Conservation (phyloP, 1,139 yeast genomes). For the Torulaspora pretoriensis region DNA sequence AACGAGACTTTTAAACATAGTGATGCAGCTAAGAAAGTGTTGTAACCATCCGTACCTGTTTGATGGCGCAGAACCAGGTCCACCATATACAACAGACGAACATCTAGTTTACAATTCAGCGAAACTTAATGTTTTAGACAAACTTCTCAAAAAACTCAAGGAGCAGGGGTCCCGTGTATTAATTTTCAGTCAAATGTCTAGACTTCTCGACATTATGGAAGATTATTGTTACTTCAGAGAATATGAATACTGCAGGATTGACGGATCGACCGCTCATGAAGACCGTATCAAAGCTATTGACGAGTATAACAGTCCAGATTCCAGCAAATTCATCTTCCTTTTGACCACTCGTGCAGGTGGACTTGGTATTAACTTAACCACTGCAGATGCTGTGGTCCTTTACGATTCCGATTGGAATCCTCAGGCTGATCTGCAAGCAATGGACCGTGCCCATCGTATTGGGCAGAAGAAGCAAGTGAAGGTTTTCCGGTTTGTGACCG, state of each 20-base stretch:
- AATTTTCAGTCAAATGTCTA: slow-evolving; percentile 92
- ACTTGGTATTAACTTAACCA: slow-evolving; percentile 86
- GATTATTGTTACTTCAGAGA: slow-evolving; percentile 86
- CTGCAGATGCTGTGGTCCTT: slow-evolving; percentile 85
- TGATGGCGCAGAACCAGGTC: slow-evolving; percentile 99
- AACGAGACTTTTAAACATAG: slow-evolving; percentile 83
- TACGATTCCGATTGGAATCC: slow-evolving; percentile 99
- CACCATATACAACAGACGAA: slow-evolving; percentile 95
- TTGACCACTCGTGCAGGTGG: slow-evolving; percentile 99
- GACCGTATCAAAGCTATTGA: slow-evolving; percentile 91
- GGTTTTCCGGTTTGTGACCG: slow-evolving; percentile 89
- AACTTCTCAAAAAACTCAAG: slow-evolving; percentile 66
- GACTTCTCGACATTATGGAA: slow-evolving; percentile 84
- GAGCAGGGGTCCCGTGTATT: slow-evolving; percentile 83
- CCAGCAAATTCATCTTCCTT: slow-evolving; percentile 78
- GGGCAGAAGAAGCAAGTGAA: slow-evolving; percentile 96
- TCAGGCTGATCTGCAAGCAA: slow-evolving; percentile 96
- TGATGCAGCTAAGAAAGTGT: slow-evolving; percentile 94
- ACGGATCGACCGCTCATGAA: slow-evolving; percentile 91
- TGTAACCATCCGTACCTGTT: slow-evolving; percentile 96
- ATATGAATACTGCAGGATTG: slow-evolving; percentile 85
- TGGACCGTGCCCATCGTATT: slow-evolving; percentile 98
- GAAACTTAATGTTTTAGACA: slow-evolving; percentile 85
- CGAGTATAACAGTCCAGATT: slow-evolving; percentile 78
- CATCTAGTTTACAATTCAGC: slow-evolving; percentile 85